A percentile compares a stretch with the other conserved stretches of the same genome.
These are phyloP conservation scores for Chrysoporthe austroafricana DNA, from an alignment of 2,329 filamentous ascomycete genomes.

Conservation along the genomic window DNA sequence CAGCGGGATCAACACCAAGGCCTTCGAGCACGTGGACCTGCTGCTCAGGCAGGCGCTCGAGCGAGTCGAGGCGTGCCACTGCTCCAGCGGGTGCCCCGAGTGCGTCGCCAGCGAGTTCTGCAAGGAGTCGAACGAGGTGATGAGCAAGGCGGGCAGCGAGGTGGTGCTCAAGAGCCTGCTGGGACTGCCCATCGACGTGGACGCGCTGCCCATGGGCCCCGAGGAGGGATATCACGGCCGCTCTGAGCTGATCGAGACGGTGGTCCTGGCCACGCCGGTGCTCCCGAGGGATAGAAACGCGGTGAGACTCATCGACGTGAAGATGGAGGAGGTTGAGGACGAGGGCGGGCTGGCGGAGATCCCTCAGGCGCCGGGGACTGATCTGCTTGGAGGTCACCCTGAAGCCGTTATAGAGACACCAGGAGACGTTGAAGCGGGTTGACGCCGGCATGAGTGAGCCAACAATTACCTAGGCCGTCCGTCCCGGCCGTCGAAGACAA, in stretches of 20 bases:
- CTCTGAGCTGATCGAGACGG: constrained; percentile 88
- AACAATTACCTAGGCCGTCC: too few relatives aligned
- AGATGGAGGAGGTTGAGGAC: constrained; percentile 32
- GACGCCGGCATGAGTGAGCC: not conserved
- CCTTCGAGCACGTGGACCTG: constrained; percentile 87
- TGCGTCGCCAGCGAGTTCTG: constrained; percentile 87
- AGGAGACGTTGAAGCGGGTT: not conserved
- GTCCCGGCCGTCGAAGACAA: too few relatives aligned
- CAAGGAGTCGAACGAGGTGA: constrained; percentile 84
- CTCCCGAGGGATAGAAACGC: constrained; percentile 39
- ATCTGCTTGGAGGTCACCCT: not conserved
- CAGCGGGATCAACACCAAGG: constrained; percentile 86
- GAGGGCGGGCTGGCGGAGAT: constrained; percentile 6
- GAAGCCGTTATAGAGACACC: not conserved
- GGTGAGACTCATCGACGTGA: constrained; percentile 30
- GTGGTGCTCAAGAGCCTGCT: constrained; percentile 80
- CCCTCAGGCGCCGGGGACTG: not conserved
- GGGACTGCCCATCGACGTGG: constrained; percentile 77
- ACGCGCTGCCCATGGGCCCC: constrained; percentile 82
- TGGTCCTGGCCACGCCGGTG: constrained; percentile 74
- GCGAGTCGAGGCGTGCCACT: constrained; percentile 76
- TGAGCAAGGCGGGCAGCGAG: constrained; percentile 86
- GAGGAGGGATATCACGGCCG: constrained; percentile 71
- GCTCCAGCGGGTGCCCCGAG: constrained; percentile 81
- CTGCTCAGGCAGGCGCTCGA: constrained; percentile 76